Conservation (phyloP, 805 yeast genomes). For the Ogataea zsoltii region DNA sequence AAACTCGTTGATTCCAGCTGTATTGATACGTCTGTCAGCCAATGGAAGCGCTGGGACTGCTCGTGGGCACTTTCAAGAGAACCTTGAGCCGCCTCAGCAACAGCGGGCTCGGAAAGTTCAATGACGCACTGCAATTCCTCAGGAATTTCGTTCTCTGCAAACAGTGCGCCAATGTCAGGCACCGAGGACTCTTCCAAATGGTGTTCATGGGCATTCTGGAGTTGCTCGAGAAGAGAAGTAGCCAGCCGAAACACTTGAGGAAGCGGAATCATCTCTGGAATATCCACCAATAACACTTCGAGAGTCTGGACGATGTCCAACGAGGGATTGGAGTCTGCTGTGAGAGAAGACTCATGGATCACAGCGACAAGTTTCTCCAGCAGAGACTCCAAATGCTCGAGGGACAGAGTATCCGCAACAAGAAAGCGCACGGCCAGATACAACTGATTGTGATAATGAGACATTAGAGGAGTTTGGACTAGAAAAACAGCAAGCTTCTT, state of each 20-base stretch:
- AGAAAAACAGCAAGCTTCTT: not conserved
- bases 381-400: not conserved
- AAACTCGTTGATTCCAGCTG: not conserved
- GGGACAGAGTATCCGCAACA: not conserved
- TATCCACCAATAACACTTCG: constrained; percentile 3
- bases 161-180: constrained; percentile 4
- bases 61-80: not conserved
- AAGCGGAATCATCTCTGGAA: not conserved
- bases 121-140: constrained; percentile 2
- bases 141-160: constrained; percentile 3
- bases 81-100: not conserved
- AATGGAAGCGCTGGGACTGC: constrained; percentile 4
- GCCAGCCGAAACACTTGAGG: constrained; percentile 1
- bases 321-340: not conserved
- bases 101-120: not conserved
- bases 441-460: constrained; percentile 2
- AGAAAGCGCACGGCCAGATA: constrained; percentile 3
- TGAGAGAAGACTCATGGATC: not conserved
- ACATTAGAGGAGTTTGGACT: not conserved
- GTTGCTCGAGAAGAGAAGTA: not conserved
- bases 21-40: not conserved
- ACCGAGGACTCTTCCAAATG: not conserved
- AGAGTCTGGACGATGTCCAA: not conserved
- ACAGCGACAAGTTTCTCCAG: not conserved
- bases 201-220: not conserved